These are phyloP conservation scores for Elymus sibiricus DNA, from an alignment of 176 grass and related monocot genomes.

Conservation along the genomic window DNA sequence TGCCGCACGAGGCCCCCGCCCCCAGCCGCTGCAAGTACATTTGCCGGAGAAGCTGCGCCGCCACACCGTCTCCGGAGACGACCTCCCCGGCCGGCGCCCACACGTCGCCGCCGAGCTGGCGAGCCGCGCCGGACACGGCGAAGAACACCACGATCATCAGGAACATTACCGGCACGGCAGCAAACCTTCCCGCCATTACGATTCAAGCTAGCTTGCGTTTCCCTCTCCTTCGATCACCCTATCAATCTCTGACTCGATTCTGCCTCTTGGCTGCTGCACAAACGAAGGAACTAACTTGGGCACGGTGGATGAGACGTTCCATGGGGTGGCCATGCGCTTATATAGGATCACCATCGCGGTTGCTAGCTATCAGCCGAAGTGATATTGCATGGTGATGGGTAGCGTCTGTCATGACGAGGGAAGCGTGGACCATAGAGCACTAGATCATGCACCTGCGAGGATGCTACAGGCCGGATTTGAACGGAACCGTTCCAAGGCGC, in stretches of 20 bases:
- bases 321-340: background rate
- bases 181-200: background rate
- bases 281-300: background rate
- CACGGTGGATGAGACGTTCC: background rate
- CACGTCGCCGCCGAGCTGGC: background rate
- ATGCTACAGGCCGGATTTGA: background rate
- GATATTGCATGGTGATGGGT: background rate
- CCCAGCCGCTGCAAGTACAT: slow-evolving; percentile 35
- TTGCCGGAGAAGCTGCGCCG: slow-evolving; percentile 5
- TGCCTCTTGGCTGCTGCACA: background rate
- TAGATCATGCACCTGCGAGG: background rate
- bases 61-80: background rate
- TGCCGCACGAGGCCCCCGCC: slow-evolving; percentile 33
- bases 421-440: background rate
- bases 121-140: background rate
- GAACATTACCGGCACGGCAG: background rate
- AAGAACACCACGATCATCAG: slow-evolving; percentile 12
- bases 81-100: background rate
- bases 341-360: background rate
- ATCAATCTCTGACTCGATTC: background rate
- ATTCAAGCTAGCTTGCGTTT: background rate
- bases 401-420: background rate
- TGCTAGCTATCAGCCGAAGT: background rate
- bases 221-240: background rate
- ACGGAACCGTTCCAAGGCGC: background rate